Base-by-base conservation (phyloP, 495 filamentous ascomycete species). In the Hypoxylon crocopeplum region DNA sequence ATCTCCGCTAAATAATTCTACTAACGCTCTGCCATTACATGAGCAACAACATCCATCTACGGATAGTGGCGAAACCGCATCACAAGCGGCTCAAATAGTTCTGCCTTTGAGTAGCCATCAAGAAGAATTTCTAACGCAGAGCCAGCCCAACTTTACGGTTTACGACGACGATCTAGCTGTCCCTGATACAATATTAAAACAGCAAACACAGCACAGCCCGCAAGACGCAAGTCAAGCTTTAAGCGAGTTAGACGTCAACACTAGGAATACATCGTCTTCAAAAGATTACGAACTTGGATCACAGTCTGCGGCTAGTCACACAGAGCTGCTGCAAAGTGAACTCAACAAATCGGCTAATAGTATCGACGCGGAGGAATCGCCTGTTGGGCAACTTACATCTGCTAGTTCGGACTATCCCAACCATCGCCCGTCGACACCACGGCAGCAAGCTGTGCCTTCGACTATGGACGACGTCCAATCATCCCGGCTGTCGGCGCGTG, bases 11-110 rank as follows among this genome's bases (percentile, higher is more conserved):
- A 38, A 38, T 20, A 49, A 25, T 15, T 54, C 34, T 22, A 44
- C 40, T 7, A 38, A 52, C 29, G 34, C 49, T 39, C 44, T 30
- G 16, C 59, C n/a, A n/a, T n/a, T n/a, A n/a, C n/a, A n/a, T n/a
- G n/a, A n/a, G n/a, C n/a, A n/a, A n/a, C n/a, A n/a, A n/a, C n/a
- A n/a, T n/a, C n/a, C n/a, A n/a, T n/a, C n/a, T n/a, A n/a, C n/a
- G n/a, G n/a, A n/a, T n/a, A n/a, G n/a, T n/a, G n/a, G n/a, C n/a
- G n/a, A 51, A 42, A 56, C 45, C 38, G 50, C 17, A 34, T 70
- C 55, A 0, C 70, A 73, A 20, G 62, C 59, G 6, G 74, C 73
- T 4, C 72, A 75, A 41, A 32, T 64, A 2, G 55, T 73, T 3
- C 47, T 52, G 17, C 58, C 61, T n/a, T 36, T 64, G 5, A 66